Base-by-base conservation (phyloP, 2,329 filamentous ascomycete genomes). In the Trichoderma breve region DNA sequence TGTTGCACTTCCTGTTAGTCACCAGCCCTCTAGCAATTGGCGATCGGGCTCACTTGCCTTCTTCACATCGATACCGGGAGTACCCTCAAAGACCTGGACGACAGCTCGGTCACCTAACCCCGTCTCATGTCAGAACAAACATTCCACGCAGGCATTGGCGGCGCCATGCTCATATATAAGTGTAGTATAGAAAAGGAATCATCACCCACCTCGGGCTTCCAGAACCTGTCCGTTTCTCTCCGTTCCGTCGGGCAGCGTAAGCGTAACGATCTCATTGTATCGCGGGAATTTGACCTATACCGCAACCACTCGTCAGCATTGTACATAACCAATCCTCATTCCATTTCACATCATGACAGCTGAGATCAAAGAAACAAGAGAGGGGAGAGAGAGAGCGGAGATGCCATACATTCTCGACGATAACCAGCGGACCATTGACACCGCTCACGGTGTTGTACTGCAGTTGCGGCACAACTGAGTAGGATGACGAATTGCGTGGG, bases 61-160 rank as follows among this genome's bases (percentile, higher is more conserved):
- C 89, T 98, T 98, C 76, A 99, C 96, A 89, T 99, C 96, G 82
- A 99, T 96, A 81, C 96, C 96, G 61, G 95, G 86, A 75, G 96
- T 99, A 78, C 96, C 96, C 85, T 99, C 96, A 82, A 99, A 99
- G 77, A 98, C 95, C 91, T 97, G 96, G 61, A 99, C 96, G 79
- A 99, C 91, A 73, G 96, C 96, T 84, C 95, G 91, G 85, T 92
- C 94, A 81, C 95, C 95, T 98, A 21, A 60, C 63, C 58, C 62
- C 32, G 72, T 71, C 43, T 71, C 43, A 36, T 66, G 73, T 79
- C 71, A 79, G 73, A 43, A 75, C 71, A 66, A 65, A 55, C 21
- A 18, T 73, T 65, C 64, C 28, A 43, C 15, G 14, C 26, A 34
- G 66, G 47, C 58, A 73, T 51, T 64, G 55, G 28, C 65, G 47